Evolutionary conservation across 257 asterid genomes (phyloP), one percentile per base, ranked within the genome.

Genomic region (Nemophila menziesii): DNA sequence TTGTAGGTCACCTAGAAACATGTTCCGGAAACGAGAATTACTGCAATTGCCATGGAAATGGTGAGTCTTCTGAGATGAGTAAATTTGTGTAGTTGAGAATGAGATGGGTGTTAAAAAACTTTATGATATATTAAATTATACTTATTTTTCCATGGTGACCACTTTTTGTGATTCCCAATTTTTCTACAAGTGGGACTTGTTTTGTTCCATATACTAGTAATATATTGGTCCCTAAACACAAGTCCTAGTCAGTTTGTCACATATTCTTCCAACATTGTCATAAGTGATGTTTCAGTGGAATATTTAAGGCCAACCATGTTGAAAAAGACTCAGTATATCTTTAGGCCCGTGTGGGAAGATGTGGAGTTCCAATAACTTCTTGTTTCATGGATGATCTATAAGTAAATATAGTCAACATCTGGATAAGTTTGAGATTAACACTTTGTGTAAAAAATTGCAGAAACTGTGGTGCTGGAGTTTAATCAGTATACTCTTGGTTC

Each of bases 1-100:
- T 86, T 51, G 92, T 82, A 51, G 93, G 93, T 55, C 97, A 86
- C 80, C 69, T 74, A 65, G 87, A 82, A 70, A 65, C 93, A 36
- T 86, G 97, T 55, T 79, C 77, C 26, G 85, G 94, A 33, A 56
- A 68, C 60, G 49, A 64, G 51, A 60, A 39, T 55, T 69, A 64
- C 77, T 86, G 96, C 80, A 57, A 62, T 12, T 86, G 97, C 51
- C 87, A 63, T 46, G 61, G 60, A 49, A 77, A 78, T 49, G 93
- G 97, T 86, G 69, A 79, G 94, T 66, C 58, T 58, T 62, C 56
- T 26, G 34, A 36, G 52, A 33, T 18, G 11, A 20, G 11, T 14
- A 8, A 10, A 36, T 16, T 26, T 27, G 9, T 29, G 36, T 29
- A 29, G 36, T 29, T 29, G 7, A 26, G 33, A 26, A n/a, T n/a